These are phyloP conservation scores for Botrytis hyacinthi DNA, from an alignment of 2,329 filamentous ascomycete genomes.

Conservation along the genomic window DNA sequence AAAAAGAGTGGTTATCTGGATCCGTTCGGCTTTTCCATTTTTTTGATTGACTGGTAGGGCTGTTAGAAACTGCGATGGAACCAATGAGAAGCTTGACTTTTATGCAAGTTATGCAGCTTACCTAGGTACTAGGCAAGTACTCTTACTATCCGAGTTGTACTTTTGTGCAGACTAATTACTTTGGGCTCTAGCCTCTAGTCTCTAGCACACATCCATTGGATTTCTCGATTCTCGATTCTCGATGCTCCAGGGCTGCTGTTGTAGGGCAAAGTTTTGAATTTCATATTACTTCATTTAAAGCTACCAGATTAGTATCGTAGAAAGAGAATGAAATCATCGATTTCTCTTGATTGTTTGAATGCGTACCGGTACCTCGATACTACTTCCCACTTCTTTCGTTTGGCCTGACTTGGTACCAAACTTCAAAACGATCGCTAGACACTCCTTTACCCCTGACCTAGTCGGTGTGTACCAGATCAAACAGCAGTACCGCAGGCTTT, in stretches of 20 bases:
- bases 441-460: constrained; percentile 3
- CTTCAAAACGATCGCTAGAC: background rate
- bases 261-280: background rate
- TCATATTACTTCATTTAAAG: background rate
- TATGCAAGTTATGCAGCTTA: background rate
- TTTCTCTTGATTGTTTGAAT: background rate
- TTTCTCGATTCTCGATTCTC: background rate
- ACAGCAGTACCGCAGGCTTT: background rate
- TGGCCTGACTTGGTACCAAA: background rate
- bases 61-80: background rate
- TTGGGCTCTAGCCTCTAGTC: background rate
- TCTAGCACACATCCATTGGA: no score
- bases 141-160: background rate
- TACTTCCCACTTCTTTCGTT: background rate
- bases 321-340: constrained; percentile 3
- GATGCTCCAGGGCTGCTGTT: background rate
- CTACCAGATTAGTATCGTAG: background rate
- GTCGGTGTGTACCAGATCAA: background rate
- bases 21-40: background rate
- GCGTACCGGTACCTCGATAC: background rate
- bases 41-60: background rate
- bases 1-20: background rate
- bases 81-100: constrained; percentile 1
- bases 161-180: background rate
- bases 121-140: no score